Conservation (phyloP, 2,329 filamentous ascomycete genomes). For the Talaromyces sp. region DNA sequence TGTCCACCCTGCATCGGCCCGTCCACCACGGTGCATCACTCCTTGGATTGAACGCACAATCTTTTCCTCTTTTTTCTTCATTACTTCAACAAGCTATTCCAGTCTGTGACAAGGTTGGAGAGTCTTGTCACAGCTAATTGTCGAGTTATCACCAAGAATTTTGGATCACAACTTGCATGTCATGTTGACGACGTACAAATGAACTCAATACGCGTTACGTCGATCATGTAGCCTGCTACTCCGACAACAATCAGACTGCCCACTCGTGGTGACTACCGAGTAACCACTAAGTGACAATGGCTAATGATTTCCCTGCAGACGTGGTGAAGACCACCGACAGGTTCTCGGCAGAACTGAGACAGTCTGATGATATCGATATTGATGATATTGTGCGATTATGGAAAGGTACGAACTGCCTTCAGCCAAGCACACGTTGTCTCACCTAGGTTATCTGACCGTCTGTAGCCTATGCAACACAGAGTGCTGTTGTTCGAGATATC, state of each 20-base stretch:
- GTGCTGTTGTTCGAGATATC: constrained; percentile 37
- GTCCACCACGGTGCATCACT: constrained; percentile 2
- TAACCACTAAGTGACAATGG: constrained; percentile 26
- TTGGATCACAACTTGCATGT: not conserved
- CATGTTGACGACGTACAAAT: not conserved
- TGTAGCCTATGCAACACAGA: constrained; percentile 45
- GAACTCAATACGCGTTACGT: not conserved
- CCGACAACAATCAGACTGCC: constrained; percentile 1
- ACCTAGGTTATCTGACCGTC: not conserved
- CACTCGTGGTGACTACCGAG: not conserved
- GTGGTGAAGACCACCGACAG: constrained; percentile 38
- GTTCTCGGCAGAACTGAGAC: constrained; percentile 34
- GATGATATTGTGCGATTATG: constrained; percentile 43
- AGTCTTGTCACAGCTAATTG: not conserved
- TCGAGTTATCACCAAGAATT: not conserved
- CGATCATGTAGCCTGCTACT: constrained; percentile 15
- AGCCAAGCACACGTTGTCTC: not conserved
- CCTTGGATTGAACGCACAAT: not conserved
- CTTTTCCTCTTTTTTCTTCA: not conserved
- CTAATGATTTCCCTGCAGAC: constrained; percentile 36
- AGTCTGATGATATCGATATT: constrained; percentile 33
- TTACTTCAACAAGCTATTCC: not conserved
- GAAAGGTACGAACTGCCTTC: constrained; percentile 39
- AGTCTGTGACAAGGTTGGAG: not conserved
- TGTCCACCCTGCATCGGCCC: constrained; percentile 5